A percentile compares a stretch with the other conserved stretches of the same genome.
Evolutionary conservation across 2,329 filamentous ascomycete species (phyloP).

Genomic region (Fonsecaea erecta): DNA sequence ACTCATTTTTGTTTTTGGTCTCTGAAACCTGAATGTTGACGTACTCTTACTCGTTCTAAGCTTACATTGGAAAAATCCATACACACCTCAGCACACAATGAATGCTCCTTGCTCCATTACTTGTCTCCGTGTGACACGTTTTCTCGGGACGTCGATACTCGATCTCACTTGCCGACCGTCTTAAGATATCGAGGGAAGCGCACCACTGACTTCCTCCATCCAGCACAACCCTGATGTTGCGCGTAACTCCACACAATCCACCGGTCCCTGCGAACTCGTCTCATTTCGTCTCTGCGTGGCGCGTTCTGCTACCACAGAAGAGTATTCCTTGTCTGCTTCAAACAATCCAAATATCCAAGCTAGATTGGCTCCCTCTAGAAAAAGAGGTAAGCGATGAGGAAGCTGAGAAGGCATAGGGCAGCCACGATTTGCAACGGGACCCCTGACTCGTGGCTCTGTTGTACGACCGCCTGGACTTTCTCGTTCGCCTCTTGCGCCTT

Average conservation of each 20-base stretch:
- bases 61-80: slow-evolving; percentile 25
- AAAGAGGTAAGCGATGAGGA: slow-evolving; percentile 93
- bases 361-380: slow-evolving; percentile 64
- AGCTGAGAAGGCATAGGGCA: slow-evolving; percentile 82
- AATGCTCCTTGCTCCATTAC: slow-evolving; percentile 10
- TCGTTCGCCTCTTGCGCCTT: slow-evolving; percentile 65
- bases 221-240: background rate
- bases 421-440: slow-evolving; percentile 88
- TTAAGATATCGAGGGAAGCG: background rate
- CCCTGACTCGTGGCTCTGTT: slow-evolving; percentile 59
- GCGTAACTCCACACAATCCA: background rate
- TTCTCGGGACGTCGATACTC: background rate
- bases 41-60: slow-evolving; percentile 30
- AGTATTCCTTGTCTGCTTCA: slow-evolving; percentile 1
- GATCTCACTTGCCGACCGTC: background rate
- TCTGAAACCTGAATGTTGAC: slow-evolving; percentile 9
- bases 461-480: slow-evolving; percentile 56
- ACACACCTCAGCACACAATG: slow-evolving; percentile 6
- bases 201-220: background rate
- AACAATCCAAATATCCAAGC: slow-evolving; percentile 21
- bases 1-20: background rate
- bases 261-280: background rate
- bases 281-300: slow-evolving; percentile 12
- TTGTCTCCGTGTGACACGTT: slow-evolving; percentile 6
- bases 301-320: slow-evolving; percentile 1